These are phyloP conservation scores for Phialophora expanda DNA, from an alignment of 2,329 filamentous ascomycete species.

Conservation along the genomic window DNA sequence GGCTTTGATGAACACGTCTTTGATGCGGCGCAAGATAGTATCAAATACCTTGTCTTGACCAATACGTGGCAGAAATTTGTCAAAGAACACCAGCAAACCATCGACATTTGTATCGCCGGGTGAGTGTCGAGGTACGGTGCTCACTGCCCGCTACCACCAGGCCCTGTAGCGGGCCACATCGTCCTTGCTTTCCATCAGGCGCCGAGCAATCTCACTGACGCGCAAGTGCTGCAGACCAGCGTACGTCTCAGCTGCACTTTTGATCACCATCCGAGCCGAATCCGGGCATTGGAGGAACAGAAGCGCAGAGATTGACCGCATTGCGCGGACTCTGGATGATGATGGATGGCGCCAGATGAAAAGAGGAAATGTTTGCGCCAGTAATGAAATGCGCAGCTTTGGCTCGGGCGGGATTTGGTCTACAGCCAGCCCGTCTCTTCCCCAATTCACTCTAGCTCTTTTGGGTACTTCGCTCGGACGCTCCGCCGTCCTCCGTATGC, in stretches of 20 bases:
- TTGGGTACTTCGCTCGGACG: conserved; percentile 1
- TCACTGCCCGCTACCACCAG: background rate
- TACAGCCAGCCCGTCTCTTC: background rate
- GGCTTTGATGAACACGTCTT: conserved; percentile 59
- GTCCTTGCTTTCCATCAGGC: background rate
- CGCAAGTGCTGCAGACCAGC: background rate
- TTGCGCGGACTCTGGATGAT: background rate
- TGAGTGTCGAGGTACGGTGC: background rate
- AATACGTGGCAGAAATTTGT: conserved; percentile 69
- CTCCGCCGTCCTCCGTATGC: background rate
- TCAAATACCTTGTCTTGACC: conserved; percentile 67
- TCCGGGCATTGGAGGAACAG: background rate
- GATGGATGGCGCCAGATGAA: background rate
- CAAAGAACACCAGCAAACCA: conserved; percentile 15
- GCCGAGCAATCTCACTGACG: background rate
- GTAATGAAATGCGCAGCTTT: background rate
- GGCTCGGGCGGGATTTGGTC: background rate
- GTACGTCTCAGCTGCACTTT: background rate
- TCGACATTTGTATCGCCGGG: background rate
- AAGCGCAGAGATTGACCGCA: background rate
- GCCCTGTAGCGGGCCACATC: background rate
- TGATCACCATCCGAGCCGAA: background rate
- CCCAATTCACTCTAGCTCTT: background rate
- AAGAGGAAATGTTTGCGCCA: conserved; percentile 5
- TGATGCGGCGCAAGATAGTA: conserved; percentile 59